Base-by-base conservation (phyloP, 306 rosid species). In the Elaeagnus macrophylla region DNA sequence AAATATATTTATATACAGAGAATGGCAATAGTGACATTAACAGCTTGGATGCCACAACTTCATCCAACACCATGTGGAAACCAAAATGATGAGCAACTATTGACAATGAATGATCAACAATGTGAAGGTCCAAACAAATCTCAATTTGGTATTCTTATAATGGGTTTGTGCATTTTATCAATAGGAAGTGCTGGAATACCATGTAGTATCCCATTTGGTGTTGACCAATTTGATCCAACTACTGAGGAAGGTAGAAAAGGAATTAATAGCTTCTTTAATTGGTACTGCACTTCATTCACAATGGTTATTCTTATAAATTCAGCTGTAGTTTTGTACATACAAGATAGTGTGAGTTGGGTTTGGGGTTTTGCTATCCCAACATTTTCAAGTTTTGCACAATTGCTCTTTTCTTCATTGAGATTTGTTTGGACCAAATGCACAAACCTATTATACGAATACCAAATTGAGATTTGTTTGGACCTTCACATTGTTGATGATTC, bases 151-250 rank as follows among this genome's bases (percentile, higher is more conserved):
- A 86, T 86, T 64, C 66, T 90, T 1, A 8, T 83, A 11, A 5
- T 62, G 16, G 84, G 88, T 48, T 84, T 86, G 10, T 85, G 72
- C 2, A 56, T 79, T 10, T 62, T 90, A n/a, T 7, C 81, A 25
- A 39, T 81, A 2, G 97, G 95, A 59, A 90, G 95, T 5, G 94
- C 83, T 1, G 94, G 94, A 10, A 64, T 90, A 53, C 97, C 97
- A 12, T 90, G 97, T 70, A 90, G 80, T 69, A 51, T 90, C 65
- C 95, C 91, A 9, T 90, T 86, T 56, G 97, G 97, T 39, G 95
- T 82, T 1, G 97, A 90, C 72, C 97, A 90, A 71, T 90, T 83
- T 72, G 57, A 90, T 43, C 91, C 88, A 5, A 78, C 75, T 0
- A 81, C 94, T 32, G 94, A 86, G 14, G 64, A 90, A 39, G 94